Conservation (phyloP, 2,329 filamentous ascomycete genomes). For the Pyrenochaeta sp. region DNA sequence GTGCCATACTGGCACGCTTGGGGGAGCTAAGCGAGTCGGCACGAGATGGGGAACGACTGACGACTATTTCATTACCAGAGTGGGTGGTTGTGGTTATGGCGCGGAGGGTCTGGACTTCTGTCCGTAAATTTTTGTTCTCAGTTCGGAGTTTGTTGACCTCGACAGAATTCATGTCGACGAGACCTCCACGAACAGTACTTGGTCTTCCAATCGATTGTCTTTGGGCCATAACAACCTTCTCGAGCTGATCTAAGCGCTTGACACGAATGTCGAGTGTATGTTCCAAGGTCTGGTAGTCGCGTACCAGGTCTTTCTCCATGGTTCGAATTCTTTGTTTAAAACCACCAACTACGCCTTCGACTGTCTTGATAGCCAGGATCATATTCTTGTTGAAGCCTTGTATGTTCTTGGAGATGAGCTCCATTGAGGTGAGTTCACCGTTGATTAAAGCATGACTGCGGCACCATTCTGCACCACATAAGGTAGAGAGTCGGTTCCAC, state of each 20-base stretch:
- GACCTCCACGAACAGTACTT: slow-evolving; percentile 50
- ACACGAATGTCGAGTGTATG: slow-evolving; percentile 78
- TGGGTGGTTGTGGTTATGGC: slow-evolving; percentile 47
- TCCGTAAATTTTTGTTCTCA: slow-evolving; percentile 68
- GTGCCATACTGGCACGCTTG: slow-evolving; percentile 57
- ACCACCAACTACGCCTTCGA: slow-evolving; percentile 79
- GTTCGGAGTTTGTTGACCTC: slow-evolving; percentile 67
- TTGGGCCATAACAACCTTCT: slow-evolving; percentile 70
- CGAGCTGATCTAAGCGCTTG: slow-evolving; percentile 87
- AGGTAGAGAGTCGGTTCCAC: slow-evolving; percentile 85
- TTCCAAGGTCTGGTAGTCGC: slow-evolving; percentile 88
- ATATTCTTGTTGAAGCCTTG: slow-evolving; percentile 92
- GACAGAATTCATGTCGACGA: slow-evolving; percentile 53
- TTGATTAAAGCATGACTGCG: slow-evolving; percentile 90
- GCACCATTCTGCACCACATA: slow-evolving; percentile 92
- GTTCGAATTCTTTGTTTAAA: slow-evolving; percentile 82
- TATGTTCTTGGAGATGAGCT: slow-evolving; percentile 85
- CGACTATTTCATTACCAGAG: slow-evolving; percentile 29
- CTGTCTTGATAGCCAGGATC: slow-evolving; percentile 82
- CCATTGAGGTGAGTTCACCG: slow-evolving; percentile 83
- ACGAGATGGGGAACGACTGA: slow-evolving; percentile 36
- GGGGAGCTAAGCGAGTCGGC: slow-evolving; percentile 40
- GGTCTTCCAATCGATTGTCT: slow-evolving; percentile 49
- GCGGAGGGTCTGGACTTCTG: slow-evolving; percentile 72
- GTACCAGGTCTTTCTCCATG: slow-evolving; percentile 89